Conservation (phyloP, 345 rosid species). For the Populus simonii region DNA sequence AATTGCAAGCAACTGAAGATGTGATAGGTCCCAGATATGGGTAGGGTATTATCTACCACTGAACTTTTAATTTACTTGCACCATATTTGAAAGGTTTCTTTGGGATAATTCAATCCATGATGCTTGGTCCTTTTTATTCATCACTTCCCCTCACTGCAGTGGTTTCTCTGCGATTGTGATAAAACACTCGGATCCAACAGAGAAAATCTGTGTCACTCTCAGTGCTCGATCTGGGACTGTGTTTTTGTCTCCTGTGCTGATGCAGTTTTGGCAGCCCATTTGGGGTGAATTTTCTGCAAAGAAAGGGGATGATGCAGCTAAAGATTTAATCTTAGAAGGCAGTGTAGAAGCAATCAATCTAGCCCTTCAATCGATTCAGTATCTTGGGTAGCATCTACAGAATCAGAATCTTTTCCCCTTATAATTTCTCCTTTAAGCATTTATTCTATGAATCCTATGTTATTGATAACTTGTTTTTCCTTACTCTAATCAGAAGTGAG, state of each 20-base stretch:
- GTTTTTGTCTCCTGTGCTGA: conserved; percentile 53
- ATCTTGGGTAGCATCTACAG: conserved; percentile 64
- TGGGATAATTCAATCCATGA: not conserved
- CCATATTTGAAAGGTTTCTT: not conserved
- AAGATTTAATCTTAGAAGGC: conserved; percentile 59
- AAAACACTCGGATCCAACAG: conserved; percentile 57
- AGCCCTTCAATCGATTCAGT: conserved; percentile 68
- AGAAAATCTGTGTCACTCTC: conserved; percentile 66
- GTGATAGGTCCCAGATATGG: conserved; percentile 62
- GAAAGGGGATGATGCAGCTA: conserved; percentile 37
- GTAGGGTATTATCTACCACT: conserved; percentile 23
- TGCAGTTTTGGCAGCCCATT: conserved; percentile 69
- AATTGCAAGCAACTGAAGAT: conserved; percentile 78
- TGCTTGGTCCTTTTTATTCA: not conserved
- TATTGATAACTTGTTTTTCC: not conserved
- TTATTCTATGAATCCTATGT: not conserved
- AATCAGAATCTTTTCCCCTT: not conserved
- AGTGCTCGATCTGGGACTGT: conserved; percentile 57
- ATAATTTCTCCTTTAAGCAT: not conserved
- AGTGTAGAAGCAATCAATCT: conserved; percentile 56
- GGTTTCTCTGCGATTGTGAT: conserved; percentile 71
- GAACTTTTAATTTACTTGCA: not conserved
- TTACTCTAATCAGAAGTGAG: conserved; percentile 45
- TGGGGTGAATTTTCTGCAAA: conserved; percentile 45
- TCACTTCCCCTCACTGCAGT: conserved; percentile 31